Evolutionary conservation across 73 alveolate genomes (phyloP).

Genomic region (Strombidium stylifer): DNA sequence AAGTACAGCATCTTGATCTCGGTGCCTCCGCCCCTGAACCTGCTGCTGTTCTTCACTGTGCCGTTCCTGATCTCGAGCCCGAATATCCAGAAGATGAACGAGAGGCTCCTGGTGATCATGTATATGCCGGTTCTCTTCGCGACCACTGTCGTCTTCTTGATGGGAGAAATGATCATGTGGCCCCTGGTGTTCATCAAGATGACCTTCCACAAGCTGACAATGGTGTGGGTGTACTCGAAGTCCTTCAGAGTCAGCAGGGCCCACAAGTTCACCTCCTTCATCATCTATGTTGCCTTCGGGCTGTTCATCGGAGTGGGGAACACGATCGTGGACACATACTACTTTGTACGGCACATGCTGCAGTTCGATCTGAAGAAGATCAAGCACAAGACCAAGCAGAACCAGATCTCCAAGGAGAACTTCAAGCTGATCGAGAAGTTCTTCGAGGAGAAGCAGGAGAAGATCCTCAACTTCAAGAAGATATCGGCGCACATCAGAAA

Average conservation of each 20-base stretch:
- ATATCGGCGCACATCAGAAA: slow-evolving; percentile 21
- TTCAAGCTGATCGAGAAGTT: neutral
- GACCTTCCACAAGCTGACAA: slow-evolving; percentile 42
- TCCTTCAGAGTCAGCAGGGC: slow-evolving; percentile 39
- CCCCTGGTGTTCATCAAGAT: slow-evolving; percentile 54
- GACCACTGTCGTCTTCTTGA: slow-evolving; percentile 20
- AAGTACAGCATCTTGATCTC: slow-evolving; percentile 48
- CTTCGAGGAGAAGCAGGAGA: slow-evolving; percentile 9
- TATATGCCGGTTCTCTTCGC: slow-evolving; percentile 46
- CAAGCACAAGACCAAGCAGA: slow-evolving; percentile 26
- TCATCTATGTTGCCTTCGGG: slow-evolving; percentile 27
- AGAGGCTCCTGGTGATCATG: slow-evolving; percentile 15
- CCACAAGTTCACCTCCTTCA: slow-evolving; percentile 35
- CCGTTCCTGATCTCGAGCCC: slow-evolving; percentile 26
- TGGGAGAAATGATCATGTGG: slow-evolving; percentile 2
- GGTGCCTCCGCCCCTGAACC: slow-evolving; percentile 42
- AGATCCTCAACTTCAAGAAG: slow-evolving; percentile 14
- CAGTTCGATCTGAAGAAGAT: slow-evolving; percentile 15
- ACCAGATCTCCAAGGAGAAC: slow-evolving; percentile 4
- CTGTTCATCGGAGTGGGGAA: slow-evolving; percentile 28
- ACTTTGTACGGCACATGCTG: slow-evolving; percentile 36
- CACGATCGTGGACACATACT: slow-evolving; percentile 31
- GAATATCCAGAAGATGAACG: slow-evolving; percentile 19
- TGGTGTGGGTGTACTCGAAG: slow-evolving; percentile 49
- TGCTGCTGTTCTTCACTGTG: slow-evolving; percentile 28